Conservation (phyloP, 106 monocot species). For the Dendrobium catenatum region DNA sequence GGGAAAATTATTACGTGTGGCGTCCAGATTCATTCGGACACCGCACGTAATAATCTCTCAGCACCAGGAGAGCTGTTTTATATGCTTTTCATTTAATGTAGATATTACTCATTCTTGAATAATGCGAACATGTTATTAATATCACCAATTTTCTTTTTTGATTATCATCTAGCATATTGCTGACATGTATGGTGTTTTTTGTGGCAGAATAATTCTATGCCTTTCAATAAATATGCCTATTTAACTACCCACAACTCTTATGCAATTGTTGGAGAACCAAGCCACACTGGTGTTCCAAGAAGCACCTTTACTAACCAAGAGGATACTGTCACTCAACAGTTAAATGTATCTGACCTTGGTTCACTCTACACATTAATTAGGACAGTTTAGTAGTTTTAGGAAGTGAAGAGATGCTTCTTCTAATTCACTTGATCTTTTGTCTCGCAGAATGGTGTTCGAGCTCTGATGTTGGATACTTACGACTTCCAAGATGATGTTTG, state of each 20-base stretch:
- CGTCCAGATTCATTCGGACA: too few species aligned
- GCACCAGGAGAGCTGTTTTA: background rate
- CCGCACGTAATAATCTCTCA: background rate
- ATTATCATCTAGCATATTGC: background rate
- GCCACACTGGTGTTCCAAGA: slow-evolving; percentile 52
- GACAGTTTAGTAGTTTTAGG: background rate
- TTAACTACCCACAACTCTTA: slow-evolving; percentile 84
- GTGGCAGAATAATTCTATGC: slow-evolving; percentile 65
- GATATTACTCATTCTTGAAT: background rate
- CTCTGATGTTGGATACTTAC: slow-evolving; percentile 76
- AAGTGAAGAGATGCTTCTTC: background rate
- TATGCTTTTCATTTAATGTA: background rate
- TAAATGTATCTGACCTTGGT: slow-evolving; percentile 33
- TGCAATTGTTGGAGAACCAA: slow-evolving; percentile 68
- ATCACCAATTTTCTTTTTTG: background rate
- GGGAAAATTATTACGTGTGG: too few species aligned
- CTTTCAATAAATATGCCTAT: slow-evolving; percentile 85
- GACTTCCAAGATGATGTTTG: slow-evolving; percentile 68
- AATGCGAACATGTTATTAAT: background rate
- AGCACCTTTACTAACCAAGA: slow-evolving; percentile 73
- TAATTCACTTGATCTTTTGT: background rate
- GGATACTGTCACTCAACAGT: slow-evolving; percentile 62
- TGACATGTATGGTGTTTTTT: background rate
- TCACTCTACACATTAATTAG: background rate
- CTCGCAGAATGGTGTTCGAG: slow-evolving; percentile 62